phyloP scores from a whole-genome alignment of 176 grass and related monocot genomes.

The Musa acuminata region DNA sequence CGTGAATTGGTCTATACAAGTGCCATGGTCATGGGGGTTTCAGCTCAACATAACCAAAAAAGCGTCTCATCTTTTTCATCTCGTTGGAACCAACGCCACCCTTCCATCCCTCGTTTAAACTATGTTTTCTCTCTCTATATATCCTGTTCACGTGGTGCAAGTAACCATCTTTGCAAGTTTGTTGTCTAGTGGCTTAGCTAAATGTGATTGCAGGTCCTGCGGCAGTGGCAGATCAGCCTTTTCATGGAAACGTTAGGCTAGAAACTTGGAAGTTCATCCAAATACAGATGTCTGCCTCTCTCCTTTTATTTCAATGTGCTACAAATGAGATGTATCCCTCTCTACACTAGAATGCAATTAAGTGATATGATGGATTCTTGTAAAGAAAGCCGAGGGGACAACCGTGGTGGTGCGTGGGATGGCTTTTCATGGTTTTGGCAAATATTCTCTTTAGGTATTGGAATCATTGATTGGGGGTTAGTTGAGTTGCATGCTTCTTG shows the following conservation, averaged over 20 bases:
- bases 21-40: neutral
- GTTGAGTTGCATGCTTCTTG: too few relatives aligned
- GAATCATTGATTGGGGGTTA: too few relatives aligned
- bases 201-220: neutral
- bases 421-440: neutral
- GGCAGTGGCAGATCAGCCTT: neutral
- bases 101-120: neutral
- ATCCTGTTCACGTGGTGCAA: conserved; percentile 19
- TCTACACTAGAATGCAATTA: neutral
- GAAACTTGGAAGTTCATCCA: conserved; percentile 14
- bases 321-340: neutral
- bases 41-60: neutral
- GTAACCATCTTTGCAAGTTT: conserved; percentile 12
- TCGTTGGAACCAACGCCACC: neutral
- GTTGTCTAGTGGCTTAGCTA: conserved; percentile 17
- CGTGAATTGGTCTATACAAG: conserved; percentile 1
- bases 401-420: neutral
- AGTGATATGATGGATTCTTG: neutral
- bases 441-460: neutral
- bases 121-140: neutral
- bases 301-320: neutral
- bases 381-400: neutral
- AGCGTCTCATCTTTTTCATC: neutral
- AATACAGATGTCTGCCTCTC: neutral
- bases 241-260: neutral